Evolutionary conservation across 1,139 yeast genomes (phyloP).

Genomic region (Magnusiomyces magnusii): DNA sequence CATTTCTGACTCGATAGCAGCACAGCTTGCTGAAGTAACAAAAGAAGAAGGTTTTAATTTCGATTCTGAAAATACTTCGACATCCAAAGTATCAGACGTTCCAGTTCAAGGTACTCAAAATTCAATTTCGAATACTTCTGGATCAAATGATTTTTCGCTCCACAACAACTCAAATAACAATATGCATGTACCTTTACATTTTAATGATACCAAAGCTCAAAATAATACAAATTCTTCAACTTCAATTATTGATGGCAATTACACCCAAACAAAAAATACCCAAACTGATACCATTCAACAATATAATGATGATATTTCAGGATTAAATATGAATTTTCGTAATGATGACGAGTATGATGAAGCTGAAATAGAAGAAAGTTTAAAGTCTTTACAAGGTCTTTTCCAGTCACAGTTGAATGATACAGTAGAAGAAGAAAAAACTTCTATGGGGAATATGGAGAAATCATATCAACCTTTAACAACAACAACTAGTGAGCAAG

Average conservation of each 20-base stretch:
- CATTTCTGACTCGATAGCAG: not conserved
- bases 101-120: not conserved
- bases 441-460: not conserved
- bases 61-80: not conserved
- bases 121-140: not conserved
- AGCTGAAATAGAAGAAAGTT: not conserved
- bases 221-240: not conserved
- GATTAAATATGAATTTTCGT: not conserved
- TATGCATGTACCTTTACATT: not conserved
- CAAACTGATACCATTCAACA: not conserved
- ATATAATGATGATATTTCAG: not conserved
- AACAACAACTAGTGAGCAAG: not conserved
- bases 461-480: not conserved
- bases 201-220: not conserved
- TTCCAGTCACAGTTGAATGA: not conserved
- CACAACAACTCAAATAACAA: not conserved
- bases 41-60: not conserved
- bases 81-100: not conserved
- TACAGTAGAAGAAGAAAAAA: not conserved
- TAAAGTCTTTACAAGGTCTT: not conserved
- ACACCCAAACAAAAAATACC: not conserved
- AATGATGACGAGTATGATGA: not conserved
- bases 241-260: not conserved
- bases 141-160: not conserved
- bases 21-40: not conserved